These are phyloP conservation scores for Colletotrichum simmondsii DNA, from an alignment of 2,329 filamentous ascomycete species.

Conservation along the genomic window DNA sequence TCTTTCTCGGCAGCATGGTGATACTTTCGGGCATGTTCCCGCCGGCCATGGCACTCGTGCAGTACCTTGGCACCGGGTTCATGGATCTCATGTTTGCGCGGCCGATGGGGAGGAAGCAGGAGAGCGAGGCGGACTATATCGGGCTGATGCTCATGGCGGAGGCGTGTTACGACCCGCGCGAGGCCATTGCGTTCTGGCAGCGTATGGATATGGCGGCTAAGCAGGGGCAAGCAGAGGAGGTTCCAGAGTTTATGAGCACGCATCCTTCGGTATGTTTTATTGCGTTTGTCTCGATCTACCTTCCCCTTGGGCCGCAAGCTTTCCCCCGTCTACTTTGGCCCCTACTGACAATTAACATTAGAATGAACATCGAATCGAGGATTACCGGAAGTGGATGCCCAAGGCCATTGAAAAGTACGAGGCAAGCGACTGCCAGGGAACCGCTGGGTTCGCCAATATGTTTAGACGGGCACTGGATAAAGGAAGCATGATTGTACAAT, in stretches of 20 bases:
- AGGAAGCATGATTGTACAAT: slow-evolving; percentile 43
- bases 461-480: slow-evolving; percentile 61
- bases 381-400: slow-evolving; percentile 73
- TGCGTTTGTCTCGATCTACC: too few species aligned
- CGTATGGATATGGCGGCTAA: slow-evolving; percentile 68
- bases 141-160: slow-evolving; percentile 86
- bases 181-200: slow-evolving; percentile 74
- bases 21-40: slow-evolving; percentile 58
- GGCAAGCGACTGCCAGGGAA: slow-evolving; percentile 65
- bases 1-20: slow-evolving; percentile 61
- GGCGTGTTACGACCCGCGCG: slow-evolving; percentile 78
- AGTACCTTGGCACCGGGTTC: slow-evolving; percentile 56
- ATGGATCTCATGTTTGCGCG: slow-evolving; percentile 73
- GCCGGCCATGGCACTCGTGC: slow-evolving; percentile 53
- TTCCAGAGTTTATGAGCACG: slow-evolving; percentile 79
- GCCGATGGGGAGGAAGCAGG: slow-evolving; percentile 78
- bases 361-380: slow-evolving; percentile 71
- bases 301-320: too few species aligned
- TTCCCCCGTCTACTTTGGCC: background rate
- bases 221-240: slow-evolving; percentile 52
- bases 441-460: slow-evolving; percentile 61
- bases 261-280: slow-evolving; percentile 73
- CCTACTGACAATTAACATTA: slow-evolving; percentile 40
- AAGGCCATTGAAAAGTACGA: slow-evolving; percentile 64
- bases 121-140: slow-evolving; percentile 83